phyloP scores from a whole-genome alignment of 768 basidiomycete genomes.

The Hericium alpestre region DNA sequence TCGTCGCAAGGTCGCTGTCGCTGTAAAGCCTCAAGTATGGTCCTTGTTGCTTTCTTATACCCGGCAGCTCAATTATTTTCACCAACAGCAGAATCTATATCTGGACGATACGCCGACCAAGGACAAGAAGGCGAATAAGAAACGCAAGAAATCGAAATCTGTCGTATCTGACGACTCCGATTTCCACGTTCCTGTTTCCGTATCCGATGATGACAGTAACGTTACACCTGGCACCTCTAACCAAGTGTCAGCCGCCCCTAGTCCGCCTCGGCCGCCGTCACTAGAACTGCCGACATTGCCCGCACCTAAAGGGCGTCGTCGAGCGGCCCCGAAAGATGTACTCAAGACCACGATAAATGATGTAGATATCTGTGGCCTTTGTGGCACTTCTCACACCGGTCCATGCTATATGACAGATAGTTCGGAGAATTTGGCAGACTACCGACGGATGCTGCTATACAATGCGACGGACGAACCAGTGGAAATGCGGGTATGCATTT shows the following conservation, averaged over 20 bases:
- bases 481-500: slow-evolving; percentile 43
- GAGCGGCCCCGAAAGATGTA: too few relatives aligned
- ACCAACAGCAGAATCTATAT: slow-evolving; percentile 18
- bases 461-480: slow-evolving; percentile 58
- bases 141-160: slow-evolving; percentile 20
- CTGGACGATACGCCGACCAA: slow-evolving; percentile 29
- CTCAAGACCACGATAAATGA: slow-evolving; percentile 5
- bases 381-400: slow-evolving; percentile 31
- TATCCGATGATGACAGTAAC: too few relatives aligned
- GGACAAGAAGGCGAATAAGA: slow-evolving; percentile 23
- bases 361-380: slow-evolving; percentile 44
- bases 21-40: slow-evolving; percentile 25
- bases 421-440: slow-evolving; percentile 59
- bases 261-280: background rate
- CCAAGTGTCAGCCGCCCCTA: too few relatives aligned
- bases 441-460: slow-evolving; percentile 53
- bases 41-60: background rate
- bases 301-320: background rate
- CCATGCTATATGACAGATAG: slow-evolving; percentile 55
- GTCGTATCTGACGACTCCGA: slow-evolving; percentile 30
- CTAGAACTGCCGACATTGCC: background rate
- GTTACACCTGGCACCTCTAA: too few relatives aligned
- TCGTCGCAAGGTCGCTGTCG: slow-evolving; percentile 52
- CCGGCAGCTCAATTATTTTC: background rate
- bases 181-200: slow-evolving; percentile 19